Evolutionary conservation across 2,329 filamentous ascomycete species (phyloP).

Genomic region (Anisogramma anomala): DNA sequence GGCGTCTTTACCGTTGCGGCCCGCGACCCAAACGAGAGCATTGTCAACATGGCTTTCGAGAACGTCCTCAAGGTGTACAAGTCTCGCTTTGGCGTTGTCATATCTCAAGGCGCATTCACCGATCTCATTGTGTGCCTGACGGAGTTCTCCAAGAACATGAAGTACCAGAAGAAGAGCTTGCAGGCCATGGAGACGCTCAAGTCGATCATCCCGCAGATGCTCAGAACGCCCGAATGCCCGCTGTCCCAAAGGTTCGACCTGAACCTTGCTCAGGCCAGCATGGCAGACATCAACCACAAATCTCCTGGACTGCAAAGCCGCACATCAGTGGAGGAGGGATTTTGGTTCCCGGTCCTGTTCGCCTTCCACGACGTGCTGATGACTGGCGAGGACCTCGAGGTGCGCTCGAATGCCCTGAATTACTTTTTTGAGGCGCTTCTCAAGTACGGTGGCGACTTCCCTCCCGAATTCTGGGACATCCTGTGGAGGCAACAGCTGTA

Average conservation of each 20-base stretch:
- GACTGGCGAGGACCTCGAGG: conserved; percentile 97
- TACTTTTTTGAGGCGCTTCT: conserved; percentile 95
- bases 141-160: conserved; percentile 97
- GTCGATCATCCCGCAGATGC: conserved; percentile 86
- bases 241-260: conserved; percentile 53
- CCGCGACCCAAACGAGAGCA: conserved; percentile 82
- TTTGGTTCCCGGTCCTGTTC: conserved; percentile 97
- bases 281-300: conserved; percentile 33
- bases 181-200: conserved; percentile 93
- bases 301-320: conserved; percentile 50
- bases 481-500: conserved; percentile 94
- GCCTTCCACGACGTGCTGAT: conserved; percentile 98
- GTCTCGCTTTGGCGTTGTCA: conserved; percentile 87
- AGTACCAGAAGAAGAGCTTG: conserved; percentile 96
- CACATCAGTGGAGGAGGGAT: conserved; percentile 90
- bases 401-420: conserved; percentile 78
- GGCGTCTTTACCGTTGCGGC: conserved; percentile 96
- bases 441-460: conserved; percentile 81
- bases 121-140: conserved; percentile 94
- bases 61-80: conserved; percentile 95
- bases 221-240: conserved; percentile 89
- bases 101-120: conserved; percentile 91
- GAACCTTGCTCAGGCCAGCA: conserved; percentile 22
- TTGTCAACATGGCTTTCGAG: conserved; percentile 93
- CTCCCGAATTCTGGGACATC: conserved; percentile 94